Percentiles rank a stretch among this genome's conserved stretches.
These are phyloP conservation scores for Xylaria curta DNA, from an alignment of 495 filamentous ascomycete genomes.

Conservation along the genomic window DNA sequence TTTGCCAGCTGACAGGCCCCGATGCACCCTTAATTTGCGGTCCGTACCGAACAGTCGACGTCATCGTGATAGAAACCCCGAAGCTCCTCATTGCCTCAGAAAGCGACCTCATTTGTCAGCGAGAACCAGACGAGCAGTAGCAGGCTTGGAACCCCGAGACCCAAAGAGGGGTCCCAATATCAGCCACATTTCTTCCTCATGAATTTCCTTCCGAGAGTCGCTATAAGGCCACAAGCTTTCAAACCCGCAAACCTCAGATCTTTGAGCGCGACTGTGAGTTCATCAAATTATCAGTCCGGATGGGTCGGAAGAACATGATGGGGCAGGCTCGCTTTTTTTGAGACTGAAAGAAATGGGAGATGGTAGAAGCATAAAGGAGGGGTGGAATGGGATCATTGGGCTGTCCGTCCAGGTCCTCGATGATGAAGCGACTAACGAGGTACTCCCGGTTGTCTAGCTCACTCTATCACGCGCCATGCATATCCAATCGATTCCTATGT, in stretches of 20 bases:
- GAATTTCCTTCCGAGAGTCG: constrained; percentile 37
- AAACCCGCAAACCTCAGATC: constrained; percentile 35
- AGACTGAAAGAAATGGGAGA: neutral
- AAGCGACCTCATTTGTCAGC: constrained; percentile 23
- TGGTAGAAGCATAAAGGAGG: neutral
- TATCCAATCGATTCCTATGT: constrained; percentile 98
- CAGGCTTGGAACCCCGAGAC: neutral
- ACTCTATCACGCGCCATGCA: constrained; percentile 71
- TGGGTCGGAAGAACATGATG: neutral
- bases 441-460: constrained; percentile 38
- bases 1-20: constrained; percentile 9
- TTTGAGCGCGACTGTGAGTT: constrained; percentile 41
- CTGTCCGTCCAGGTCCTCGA: constrained; percentile 8
- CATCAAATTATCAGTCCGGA: neutral
- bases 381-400: constrained; percentile 3
- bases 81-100: constrained; percentile 24
- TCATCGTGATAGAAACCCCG: constrained; percentile 26
- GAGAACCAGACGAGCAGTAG: constrained; percentile 13
- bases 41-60: constrained; percentile 30
- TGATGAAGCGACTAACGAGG: constrained; percentile 25
- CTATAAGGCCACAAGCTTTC: constrained; percentile 29
- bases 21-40: neutral
- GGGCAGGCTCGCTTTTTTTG: neutral
- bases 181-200: constrained; percentile 26
- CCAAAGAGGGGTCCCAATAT: constrained; percentile 9